These are phyloP conservation scores for Pisolithus microcarpus DNA, from an alignment of 768 basidiomycete species.

Conservation along the genomic window DNA sequence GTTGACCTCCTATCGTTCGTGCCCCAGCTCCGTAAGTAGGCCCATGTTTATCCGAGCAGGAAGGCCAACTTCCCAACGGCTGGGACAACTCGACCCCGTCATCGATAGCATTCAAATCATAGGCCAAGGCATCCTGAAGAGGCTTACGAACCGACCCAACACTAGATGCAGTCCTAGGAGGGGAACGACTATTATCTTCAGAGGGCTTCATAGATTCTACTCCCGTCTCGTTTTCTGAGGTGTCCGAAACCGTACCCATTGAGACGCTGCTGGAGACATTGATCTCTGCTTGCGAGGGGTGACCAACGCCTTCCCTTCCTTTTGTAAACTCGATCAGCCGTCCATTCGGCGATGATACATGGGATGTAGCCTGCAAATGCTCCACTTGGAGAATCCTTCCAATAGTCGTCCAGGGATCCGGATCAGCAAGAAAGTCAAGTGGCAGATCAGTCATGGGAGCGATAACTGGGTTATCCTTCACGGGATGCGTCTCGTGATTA, in stretches of 20 bases:
- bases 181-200: neutral
- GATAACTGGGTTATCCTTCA: neutral
- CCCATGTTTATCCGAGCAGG: too few relatives aligned
- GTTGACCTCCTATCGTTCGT: too few relatives aligned
- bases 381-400: conserved; percentile 18
- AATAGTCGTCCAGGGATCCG: conserved; percentile 27
- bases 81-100: neutral
- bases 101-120: neutral
- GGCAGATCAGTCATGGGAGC: neutral
- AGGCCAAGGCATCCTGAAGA: neutral
- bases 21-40: too few relatives aligned
- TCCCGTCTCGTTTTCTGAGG: neutral
- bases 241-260: neutral
- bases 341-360: neutral
- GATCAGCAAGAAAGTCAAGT: conserved; percentile 24
- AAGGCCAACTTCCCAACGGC: neutral
- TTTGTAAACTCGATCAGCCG: conserved; percentile 13
- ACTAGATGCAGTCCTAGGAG: neutral
- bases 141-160: too few relatives aligned
- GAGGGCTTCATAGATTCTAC: neutral
- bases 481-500: neutral
- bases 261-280: neutral
- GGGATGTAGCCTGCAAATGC: neutral
- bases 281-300: conserved; percentile 1
- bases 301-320: conserved; percentile 23